Conservation (phyloP, 2,329 filamentous ascomycete genomes). For the Ophiostoma fasciatum region DNA sequence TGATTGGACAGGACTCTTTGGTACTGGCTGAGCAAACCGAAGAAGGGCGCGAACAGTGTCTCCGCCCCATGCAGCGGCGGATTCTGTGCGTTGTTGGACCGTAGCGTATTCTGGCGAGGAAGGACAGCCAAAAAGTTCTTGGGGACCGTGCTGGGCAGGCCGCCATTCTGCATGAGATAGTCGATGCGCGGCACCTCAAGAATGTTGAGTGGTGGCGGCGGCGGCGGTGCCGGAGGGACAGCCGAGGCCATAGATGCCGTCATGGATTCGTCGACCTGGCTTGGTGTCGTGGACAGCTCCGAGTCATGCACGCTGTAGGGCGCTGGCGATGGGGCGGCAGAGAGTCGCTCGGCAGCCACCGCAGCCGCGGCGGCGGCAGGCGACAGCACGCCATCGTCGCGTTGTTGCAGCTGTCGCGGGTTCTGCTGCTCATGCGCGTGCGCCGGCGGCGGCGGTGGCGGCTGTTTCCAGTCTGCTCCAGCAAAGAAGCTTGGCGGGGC, state of each 20-base stretch:
- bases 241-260: slow-evolving; percentile 12
- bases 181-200: slow-evolving; percentile 71
- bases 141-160: slow-evolving; percentile 55
- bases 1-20: slow-evolving; percentile 64
- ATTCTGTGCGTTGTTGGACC: slow-evolving; percentile 41
- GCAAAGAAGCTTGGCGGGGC: slow-evolving; percentile 8
- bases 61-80: slow-evolving; percentile 52
- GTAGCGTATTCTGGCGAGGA: slow-evolving; percentile 35
- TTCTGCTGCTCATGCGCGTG: slow-evolving; percentile 19
- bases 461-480: slow-evolving; percentile 18
- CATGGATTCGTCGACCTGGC: background rate
- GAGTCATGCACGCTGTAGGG: slow-evolving; percentile 2
- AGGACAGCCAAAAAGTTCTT: slow-evolving; percentile 56
- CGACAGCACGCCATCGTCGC: background rate
- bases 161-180: slow-evolving; percentile 82
- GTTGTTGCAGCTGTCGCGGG: background rate
- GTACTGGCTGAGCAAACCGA: slow-evolving; percentile 75
- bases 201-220: slow-evolving; percentile 57
- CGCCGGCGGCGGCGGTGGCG: slow-evolving; percentile 30
- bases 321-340: slow-evolving; percentile 9
- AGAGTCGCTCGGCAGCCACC: slow-evolving; percentile 19
- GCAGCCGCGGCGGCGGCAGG: slow-evolving; percentile 1
- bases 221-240: slow-evolving; percentile 46
- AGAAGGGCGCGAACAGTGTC: slow-evolving; percentile 68
- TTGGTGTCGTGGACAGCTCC: slow-evolving; percentile 1